Percentiles rank a stretch among this genome's conserved stretches.
These are phyloP conservation scores for Macrolepiota dolichaula DNA, from an alignment of 768 basidiomycete species.

Conservation along the genomic window DNA sequence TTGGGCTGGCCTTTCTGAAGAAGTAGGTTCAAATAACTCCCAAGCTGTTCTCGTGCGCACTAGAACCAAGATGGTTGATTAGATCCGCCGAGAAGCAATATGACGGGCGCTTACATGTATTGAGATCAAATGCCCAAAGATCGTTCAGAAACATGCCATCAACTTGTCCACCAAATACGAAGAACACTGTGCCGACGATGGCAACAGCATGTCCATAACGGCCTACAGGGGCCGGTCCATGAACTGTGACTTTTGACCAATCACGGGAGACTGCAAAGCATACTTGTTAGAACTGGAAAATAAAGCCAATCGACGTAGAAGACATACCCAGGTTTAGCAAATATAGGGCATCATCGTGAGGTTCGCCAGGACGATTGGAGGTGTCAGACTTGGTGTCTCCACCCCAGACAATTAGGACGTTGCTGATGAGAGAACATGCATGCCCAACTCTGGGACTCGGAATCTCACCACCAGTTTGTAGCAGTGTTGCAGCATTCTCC, in stretches of 20 bases:
- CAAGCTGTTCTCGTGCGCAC: constrained; percentile 84
- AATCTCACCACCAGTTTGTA: constrained; percentile 86
- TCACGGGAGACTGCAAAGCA: constrained; percentile 73
- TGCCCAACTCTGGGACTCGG: constrained; percentile 95
- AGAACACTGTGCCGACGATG: constrained; percentile 88
- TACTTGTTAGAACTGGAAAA: constrained; percentile 1
- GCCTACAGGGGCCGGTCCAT: constrained; percentile 77
- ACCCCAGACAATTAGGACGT: constrained; percentile 96
- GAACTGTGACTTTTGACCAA: constrained; percentile 86
- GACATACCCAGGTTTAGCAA: constrained; percentile 89
- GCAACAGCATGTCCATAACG: constrained; percentile 96
- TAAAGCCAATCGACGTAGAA: constrained; percentile 1
- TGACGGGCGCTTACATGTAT: constrained; percentile 63
- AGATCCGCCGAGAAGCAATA: neutral
- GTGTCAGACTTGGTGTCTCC: constrained; percentile 89
- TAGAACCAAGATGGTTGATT: constrained; percentile 24
- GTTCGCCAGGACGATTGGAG: constrained; percentile 54
- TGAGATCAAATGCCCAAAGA: constrained; percentile 94
- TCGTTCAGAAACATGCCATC: constrained; percentile 94
- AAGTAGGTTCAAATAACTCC: constrained; percentile 71
- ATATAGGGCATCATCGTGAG: constrained; percentile 89
- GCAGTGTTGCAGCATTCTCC: constrained; percentile 72
- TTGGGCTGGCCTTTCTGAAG: constrained; percentile 64
- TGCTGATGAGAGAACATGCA: constrained; percentile 92
- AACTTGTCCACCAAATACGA: constrained; percentile 95